phyloP scores from a whole-genome alignment of 140 eudicot genomes.

The Anethum foeniculum region DNA sequence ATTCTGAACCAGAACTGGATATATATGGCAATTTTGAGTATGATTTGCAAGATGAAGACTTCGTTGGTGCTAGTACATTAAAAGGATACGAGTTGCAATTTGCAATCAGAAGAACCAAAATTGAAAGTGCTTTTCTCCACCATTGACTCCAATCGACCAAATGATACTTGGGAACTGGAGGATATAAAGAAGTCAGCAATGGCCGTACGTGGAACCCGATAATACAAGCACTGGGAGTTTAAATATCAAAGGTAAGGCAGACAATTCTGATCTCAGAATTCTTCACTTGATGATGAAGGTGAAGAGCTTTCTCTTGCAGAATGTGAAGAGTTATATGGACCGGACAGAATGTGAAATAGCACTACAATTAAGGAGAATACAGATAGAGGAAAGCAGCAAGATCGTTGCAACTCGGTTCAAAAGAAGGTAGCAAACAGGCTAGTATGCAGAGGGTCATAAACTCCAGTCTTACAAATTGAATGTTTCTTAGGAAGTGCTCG shows the following conservation, averaged over 20 bases:
- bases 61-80: slow-evolving; percentile 47
- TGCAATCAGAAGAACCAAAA: too few relatives aligned
- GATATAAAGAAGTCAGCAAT: too few relatives aligned
- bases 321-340: slow-evolving; percentile 88
- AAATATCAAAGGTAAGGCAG: slow-evolving; percentile 16
- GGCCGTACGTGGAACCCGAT: too few relatives aligned
- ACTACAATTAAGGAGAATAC: slow-evolving; percentile 33
- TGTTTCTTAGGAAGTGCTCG: background rate
- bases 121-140: too few relatives aligned
- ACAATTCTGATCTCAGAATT: slow-evolving; percentile 19
- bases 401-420: slow-evolving; percentile 31
- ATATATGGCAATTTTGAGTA: slow-evolving; percentile 92
- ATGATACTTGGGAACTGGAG: too few relatives aligned
- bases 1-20: slow-evolving; percentile 69
- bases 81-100: too few relatives aligned
- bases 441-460: background rate
- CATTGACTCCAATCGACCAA: too few relatives aligned
- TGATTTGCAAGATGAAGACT: slow-evolving; percentile 79
- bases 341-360: slow-evolving; percentile 52
- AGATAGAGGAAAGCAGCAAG: slow-evolving; percentile 35
- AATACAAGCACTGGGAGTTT: background rate
- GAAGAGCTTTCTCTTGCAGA: slow-evolving; percentile 59
- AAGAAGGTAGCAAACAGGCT: slow-evolving; percentile 47
- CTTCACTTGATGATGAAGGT: slow-evolving; percentile 30
- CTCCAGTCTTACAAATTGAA: background rate